Percentiles rank a stretch among this genome's conserved stretches.
Conservation (phyloP, 2,329 filamentous ascomycete species). For the Pyrenochaeta sp. region DNA sequence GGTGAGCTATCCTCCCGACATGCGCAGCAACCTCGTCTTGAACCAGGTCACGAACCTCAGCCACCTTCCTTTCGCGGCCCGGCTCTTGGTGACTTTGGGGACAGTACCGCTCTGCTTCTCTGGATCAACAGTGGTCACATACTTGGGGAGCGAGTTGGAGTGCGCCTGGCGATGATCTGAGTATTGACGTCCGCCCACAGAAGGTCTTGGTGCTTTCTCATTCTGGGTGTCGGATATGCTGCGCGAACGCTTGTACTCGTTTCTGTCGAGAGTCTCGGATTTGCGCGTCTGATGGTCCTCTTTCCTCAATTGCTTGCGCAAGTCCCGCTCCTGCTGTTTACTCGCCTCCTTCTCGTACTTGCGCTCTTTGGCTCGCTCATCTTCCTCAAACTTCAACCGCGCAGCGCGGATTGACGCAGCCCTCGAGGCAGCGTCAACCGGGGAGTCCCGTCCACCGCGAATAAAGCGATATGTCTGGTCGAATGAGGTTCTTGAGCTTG, state of each 20-base stretch:
- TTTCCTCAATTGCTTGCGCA: slow-evolving; percentile 54
- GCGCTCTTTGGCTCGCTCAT: slow-evolving; percentile 65
- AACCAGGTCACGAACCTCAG: slow-evolving; percentile 66
- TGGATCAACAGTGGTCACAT: slow-evolving; percentile 36
- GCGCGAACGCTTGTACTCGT: slow-evolving; percentile 35
- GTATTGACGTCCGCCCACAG: slow-evolving; percentile 49
- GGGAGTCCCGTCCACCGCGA: slow-evolving; percentile 58
- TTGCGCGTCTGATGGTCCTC: slow-evolving; percentile 53
- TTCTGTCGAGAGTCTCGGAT: slow-evolving; percentile 48
- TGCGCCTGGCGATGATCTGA: slow-evolving; percentile 48
- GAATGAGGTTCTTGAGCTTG: slow-evolving; percentile 64
- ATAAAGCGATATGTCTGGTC: slow-evolving; percentile 64
- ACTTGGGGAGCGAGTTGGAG: slow-evolving; percentile 44
- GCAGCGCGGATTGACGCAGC: slow-evolving; percentile 65
- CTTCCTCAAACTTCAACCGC: slow-evolving; percentile 66
- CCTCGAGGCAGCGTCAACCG: slow-evolving; percentile 60
- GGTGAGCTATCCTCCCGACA: slow-evolving; percentile 37
- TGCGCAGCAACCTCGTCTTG: slow-evolving; percentile 63
- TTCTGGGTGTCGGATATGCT: slow-evolving; percentile 40
- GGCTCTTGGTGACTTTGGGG: slow-evolving; percentile 44
- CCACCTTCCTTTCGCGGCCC: slow-evolving; percentile 57
- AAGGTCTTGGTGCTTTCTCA: slow-evolving; percentile 42
- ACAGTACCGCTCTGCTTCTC: slow-evolving; percentile 38
- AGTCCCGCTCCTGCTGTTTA: slow-evolving; percentile 56
- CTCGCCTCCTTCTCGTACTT: slow-evolving; percentile 63